A percentile compares a stretch with the other conserved stretches of the same genome.
These are phyloP conservation scores for Ilyonectria robusta DNA, from an alignment of 2,329 filamentous ascomycete genomes.

Conservation along the genomic window DNA sequence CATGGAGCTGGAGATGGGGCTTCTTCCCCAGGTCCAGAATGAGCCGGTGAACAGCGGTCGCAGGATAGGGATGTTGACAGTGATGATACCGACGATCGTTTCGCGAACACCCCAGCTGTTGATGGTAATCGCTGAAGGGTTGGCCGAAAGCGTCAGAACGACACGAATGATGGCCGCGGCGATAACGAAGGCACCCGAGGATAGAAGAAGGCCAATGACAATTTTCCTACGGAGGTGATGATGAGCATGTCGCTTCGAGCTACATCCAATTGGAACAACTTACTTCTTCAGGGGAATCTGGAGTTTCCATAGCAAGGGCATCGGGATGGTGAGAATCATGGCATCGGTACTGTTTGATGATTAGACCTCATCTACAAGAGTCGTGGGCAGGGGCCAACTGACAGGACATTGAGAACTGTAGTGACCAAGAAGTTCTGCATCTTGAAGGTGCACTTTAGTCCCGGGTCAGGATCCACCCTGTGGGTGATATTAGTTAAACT, in stretches of 20 bases:
- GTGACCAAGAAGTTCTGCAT: slow-evolving; percentile 41
- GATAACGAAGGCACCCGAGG: slow-evolving; percentile 47
- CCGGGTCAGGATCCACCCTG: slow-evolving; percentile 39
- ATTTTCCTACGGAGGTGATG: slow-evolving; percentile 34
- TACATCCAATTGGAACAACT: background rate
- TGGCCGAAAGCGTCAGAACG: slow-evolving; percentile 40
- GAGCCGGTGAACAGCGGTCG: slow-evolving; percentile 29
- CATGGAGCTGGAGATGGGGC: slow-evolving; percentile 1
- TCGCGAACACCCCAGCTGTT: slow-evolving; percentile 48
- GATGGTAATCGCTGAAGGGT: slow-evolving; percentile 42
- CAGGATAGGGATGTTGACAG: slow-evolving; percentile 49
- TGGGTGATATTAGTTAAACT: slow-evolving; percentile 2
- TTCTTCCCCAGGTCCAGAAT: slow-evolving; percentile 25
- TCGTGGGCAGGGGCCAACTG: background rate
- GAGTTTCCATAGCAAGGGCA: slow-evolving; percentile 42
- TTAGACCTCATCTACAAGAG: background rate
- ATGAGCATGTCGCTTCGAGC: background rate
- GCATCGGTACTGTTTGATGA: slow-evolving; percentile 27
- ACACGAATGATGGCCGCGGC: slow-evolving; percentile 43
- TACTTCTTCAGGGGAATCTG: slow-evolving; percentile 41
- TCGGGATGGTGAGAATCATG: slow-evolving; percentile 37
- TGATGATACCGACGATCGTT: slow-evolving; percentile 56
- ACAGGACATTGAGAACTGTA: slow-evolving; percentile 43
- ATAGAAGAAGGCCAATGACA: slow-evolving; percentile 44
- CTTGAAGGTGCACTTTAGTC: slow-evolving; percentile 35